phyloP scores from a whole-genome alignment of 2,329 filamentous ascomycete species.

The Hansfordia pulvinata region DNA sequence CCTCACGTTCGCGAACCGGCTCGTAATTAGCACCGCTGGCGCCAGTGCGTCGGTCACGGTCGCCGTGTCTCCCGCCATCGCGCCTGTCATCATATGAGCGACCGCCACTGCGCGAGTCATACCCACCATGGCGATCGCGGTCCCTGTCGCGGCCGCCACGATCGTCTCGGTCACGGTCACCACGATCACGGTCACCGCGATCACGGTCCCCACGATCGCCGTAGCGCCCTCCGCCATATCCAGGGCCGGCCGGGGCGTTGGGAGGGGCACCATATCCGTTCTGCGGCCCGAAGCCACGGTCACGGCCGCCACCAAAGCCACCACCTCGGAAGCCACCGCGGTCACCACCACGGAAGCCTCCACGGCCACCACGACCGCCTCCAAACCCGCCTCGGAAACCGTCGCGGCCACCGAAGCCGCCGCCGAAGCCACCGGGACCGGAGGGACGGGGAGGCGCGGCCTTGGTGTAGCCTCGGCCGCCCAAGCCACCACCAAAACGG shows the following conservation, averaged over 20 bases:
- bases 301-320: conserved; percentile 38
- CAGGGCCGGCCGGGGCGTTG: conserved; percentile 48
- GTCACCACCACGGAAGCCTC: conserved; percentile 18
- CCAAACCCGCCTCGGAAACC: conserved; percentile 42
- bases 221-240: conserved; percentile 33
- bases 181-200: conserved; percentile 24
- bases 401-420: conserved; percentile 40
- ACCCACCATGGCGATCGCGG: conserved; percentile 36
- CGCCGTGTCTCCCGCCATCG: conserved; percentile 24
- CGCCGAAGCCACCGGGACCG: conserved; percentile 46
- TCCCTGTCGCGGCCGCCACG: conserved; percentile 30
- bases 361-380: no score
- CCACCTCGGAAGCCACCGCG: conserved; percentile 33
- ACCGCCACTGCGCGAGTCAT: conserved; percentile 38
- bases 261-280: conserved; percentile 36
- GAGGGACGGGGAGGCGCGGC: conserved; percentile 57
- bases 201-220: conserved; percentile 24
- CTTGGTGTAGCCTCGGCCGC: conserved; percentile 87
- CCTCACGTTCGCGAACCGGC: conserved; percentile 55
- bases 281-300: conserved; percentile 30
- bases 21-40: conserved; percentile 53
- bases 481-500: conserved; percentile 79
- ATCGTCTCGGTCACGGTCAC: conserved; percentile 32
- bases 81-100: conserved; percentile 50
- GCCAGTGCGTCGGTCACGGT: conserved; percentile 19